phyloP scores from a whole-genome alignment of 345 rosid genomes.

The Aurinia saxatilis region DNA sequence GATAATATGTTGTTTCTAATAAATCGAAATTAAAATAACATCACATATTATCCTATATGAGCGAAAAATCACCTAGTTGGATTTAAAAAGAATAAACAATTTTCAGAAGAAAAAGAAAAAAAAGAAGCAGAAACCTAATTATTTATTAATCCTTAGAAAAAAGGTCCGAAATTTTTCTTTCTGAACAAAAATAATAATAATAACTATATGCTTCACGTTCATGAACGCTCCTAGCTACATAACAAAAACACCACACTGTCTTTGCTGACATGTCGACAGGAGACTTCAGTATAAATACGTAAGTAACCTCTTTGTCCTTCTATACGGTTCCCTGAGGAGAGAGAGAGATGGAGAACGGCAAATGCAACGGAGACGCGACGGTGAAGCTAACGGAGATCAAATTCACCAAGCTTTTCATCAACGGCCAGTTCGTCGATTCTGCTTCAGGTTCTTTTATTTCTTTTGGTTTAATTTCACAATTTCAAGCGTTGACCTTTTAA shows the following conservation, averaged over 20 bases:
- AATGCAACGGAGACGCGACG: constrained; percentile 31
- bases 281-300: constrained; percentile 19
- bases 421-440: constrained; percentile 58
- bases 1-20: too few relatives aligned
- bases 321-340: neutral
- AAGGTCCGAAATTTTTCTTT: too few relatives aligned
- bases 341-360: constrained; percentile 33
- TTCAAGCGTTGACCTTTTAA: constrained; percentile 11
- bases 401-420: constrained; percentile 63
- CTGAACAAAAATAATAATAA: too few relatives aligned
- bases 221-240: constrained; percentile 8
- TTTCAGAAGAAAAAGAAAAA: too few relatives aligned
- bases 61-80: too few relatives aligned
- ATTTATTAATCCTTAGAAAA: too few relatives aligned
- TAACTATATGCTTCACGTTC: neutral
- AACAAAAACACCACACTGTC: constrained; percentile 4
- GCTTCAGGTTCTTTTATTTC: constrained; percentile 37
- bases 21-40: too few relatives aligned
- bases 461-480: neutral
- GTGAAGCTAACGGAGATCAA: constrained; percentile 41
- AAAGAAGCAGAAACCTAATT: too few relatives aligned
- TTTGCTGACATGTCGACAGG: constrained; percentile 18
- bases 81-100: too few relatives aligned
- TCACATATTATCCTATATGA: too few relatives aligned
- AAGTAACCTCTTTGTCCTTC: constrained; percentile 1